These are phyloP conservation scores for Ceratobasidium sp. DNA, from an alignment of 1,284 basidiomycete genomes.

Conservation along the genomic window DNA sequence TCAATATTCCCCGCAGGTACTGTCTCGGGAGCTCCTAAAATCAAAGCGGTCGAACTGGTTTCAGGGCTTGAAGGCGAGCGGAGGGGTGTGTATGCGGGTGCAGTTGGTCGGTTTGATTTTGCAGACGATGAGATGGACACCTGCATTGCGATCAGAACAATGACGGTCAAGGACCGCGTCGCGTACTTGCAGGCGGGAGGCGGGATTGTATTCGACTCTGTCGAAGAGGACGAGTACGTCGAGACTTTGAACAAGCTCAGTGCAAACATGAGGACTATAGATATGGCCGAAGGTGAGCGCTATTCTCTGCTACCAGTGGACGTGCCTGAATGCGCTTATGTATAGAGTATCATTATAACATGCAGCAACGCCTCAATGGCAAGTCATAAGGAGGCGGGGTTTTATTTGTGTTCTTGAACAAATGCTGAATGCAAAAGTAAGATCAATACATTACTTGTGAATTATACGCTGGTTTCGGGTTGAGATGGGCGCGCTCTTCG, in stretches of 20 bases:
- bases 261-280: constrained; percentile 87
- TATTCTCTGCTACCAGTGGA: neutral
- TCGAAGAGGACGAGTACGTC: constrained; percentile 96
- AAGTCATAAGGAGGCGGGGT: neutral
- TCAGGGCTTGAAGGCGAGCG: constrained; percentile 88
- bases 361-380: constrained; percentile 60
- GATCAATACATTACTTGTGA: constrained; percentile 18
- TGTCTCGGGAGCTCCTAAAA: constrained; percentile 99
- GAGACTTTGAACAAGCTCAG: constrained; percentile 97
- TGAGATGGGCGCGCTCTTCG: constrained; percentile 29
- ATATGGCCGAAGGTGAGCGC: constrained; percentile 87
- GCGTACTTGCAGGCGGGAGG: constrained; percentile 97
- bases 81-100: constrained; percentile 96
- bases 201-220: constrained; percentile 97
- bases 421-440: constrained; percentile 4
- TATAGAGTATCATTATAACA: constrained; percentile 73
- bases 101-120: constrained; percentile 97
- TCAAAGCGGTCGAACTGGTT: constrained; percentile 97
- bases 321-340: neutral
- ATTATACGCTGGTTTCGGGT: neutral
- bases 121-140: constrained; percentile 96
- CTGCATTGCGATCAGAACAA: constrained; percentile 98
- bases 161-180: constrained; percentile 94
- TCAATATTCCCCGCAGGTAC: constrained; percentile 99
- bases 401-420: constrained; percentile 1